Percentiles rank a stretch among this genome's conserved stretches.
These are phyloP conservation scores for Trichoderma pleuroti DNA, from an alignment of 2,329 filamentous ascomycete species.

Conservation along the genomic window DNA sequence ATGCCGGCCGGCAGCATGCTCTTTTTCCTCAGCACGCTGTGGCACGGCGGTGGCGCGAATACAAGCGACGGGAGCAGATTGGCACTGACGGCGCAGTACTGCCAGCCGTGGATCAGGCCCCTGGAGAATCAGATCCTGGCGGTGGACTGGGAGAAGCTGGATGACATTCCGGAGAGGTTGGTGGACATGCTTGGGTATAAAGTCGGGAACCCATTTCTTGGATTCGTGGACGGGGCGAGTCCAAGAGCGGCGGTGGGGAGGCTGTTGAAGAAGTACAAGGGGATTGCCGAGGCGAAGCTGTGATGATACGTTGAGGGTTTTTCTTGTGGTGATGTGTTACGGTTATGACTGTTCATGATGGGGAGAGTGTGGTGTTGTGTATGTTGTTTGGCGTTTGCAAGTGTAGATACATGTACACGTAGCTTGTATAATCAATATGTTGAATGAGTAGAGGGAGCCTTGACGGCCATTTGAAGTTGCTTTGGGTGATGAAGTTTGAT, in stretches of 20 bases:
- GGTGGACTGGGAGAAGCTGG: constrained; percentile 29
- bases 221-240: constrained; percentile 25
- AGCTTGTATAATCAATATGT: too few species aligned
- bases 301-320: background rate
- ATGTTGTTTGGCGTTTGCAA: background rate
- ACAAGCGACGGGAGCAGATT: constrained; percentile 28
- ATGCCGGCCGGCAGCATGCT: constrained; percentile 37
- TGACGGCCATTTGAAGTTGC: background rate
- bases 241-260: constrained; percentile 22
- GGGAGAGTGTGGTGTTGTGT: background rate
- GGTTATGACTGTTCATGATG: background rate
- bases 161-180: constrained; percentile 23
- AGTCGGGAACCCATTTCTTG: constrained; percentile 25
- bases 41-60: constrained; percentile 39
- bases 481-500: background rate
- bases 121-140: constrained; percentile 37
- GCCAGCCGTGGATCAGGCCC: constrained; percentile 39
- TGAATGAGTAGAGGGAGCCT: too few species aligned
- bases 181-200: constrained; percentile 29
- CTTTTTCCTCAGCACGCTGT: constrained; percentile 35
- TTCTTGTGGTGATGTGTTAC: background rate
- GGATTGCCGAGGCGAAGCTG: background rate
- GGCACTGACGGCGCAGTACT: constrained; percentile 40
- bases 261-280: constrained; percentile 20
- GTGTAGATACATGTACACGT: background rate